Evolutionary conservation across 495 filamentous ascomycete species (phyloP).

Genomic region (Beverwykella pulmonaria): DNA sequence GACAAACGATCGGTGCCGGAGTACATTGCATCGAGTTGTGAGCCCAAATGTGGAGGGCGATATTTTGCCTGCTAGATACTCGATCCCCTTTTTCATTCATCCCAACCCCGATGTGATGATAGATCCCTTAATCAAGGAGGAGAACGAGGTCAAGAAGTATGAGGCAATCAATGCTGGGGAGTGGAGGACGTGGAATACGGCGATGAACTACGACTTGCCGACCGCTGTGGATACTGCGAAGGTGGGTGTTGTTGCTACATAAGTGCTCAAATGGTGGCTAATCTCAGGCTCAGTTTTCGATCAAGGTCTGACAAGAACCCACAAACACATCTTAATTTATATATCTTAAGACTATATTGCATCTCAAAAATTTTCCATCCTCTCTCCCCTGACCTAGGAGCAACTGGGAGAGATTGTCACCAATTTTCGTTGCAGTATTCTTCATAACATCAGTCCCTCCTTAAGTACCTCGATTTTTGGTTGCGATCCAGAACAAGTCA

Average conservation of each 20-base stretch:
- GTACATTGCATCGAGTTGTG: conserved; percentile 19
- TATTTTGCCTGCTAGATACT: conserved; percentile 18
- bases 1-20: conserved; percentile 17
- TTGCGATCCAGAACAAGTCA: too few species aligned
- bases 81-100: conserved; percentile 22
- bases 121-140: conserved; percentile 11
- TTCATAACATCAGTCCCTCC: too few species aligned
- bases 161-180: conserved; percentile 20
- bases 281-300: too few species aligned
- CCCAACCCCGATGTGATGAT: conserved; percentile 19
- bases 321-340: too few species aligned
- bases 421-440: too few species aligned
- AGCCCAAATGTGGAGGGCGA: conserved; percentile 12
- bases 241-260: neutral
- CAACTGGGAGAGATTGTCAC: too few species aligned
- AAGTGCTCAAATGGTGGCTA: neutral
- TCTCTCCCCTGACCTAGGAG: too few species aligned
- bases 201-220: conserved; percentile 15
- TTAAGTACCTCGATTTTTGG: too few species aligned
- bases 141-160: conserved; percentile 10
- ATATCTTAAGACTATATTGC: too few species aligned
- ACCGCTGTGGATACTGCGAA: neutral
- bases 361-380: too few species aligned
- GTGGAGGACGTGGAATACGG: conserved; percentile 19
- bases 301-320: too few species aligned